Base-by-base conservation (phyloP, 75 land plant species). In the Pseudotsuga menziesii region DNA sequence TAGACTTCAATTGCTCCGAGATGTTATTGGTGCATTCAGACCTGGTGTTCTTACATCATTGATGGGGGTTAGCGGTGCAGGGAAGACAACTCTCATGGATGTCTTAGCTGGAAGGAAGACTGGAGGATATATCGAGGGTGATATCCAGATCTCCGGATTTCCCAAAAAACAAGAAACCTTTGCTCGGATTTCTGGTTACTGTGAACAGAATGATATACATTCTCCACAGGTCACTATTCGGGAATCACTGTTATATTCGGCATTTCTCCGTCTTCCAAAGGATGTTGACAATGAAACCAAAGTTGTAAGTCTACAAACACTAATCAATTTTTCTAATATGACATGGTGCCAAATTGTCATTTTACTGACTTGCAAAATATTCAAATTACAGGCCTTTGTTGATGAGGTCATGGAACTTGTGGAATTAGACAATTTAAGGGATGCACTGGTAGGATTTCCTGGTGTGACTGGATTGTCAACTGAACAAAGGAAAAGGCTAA, bases 31-130 rank as follows among this genome's bases (percentile, higher is more conserved):
- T 57, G 87, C 92, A 62, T 93, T 93, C 66, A 77, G 94, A 35
- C 96, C 96, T 36, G 93, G 96, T 36, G 86, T 93, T 36, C 80
- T 93, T 35, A 91, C 96, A 16, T 93, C 96, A 35, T 78, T 93
- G 20, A 90, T 93, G 89, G 96, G 96, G 67, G 90, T 93, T 25
- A 93, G 96, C 80, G 96, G 96, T 11, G 96, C 96, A 19, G 96
- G 96, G 69, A 93, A 93, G 82, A 91, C 96, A 5, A 93, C 96
- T 13, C 84, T 93, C 59, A 93, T 93, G 96, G 96, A 93, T 81
- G 96, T 93, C 63, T 74, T 93, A 26, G 96, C 96, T 36, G 96
- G 96, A 70, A 76, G 96, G 70, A 93, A 93, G 58, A 93, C 95
- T 0, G 95, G 95, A 29, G 95, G 95, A 58, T 93, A 90, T 76